phyloP scores from a whole-genome alignment of 495 filamentous ascomycete genomes.

The Penicillium manginii region DNA sequence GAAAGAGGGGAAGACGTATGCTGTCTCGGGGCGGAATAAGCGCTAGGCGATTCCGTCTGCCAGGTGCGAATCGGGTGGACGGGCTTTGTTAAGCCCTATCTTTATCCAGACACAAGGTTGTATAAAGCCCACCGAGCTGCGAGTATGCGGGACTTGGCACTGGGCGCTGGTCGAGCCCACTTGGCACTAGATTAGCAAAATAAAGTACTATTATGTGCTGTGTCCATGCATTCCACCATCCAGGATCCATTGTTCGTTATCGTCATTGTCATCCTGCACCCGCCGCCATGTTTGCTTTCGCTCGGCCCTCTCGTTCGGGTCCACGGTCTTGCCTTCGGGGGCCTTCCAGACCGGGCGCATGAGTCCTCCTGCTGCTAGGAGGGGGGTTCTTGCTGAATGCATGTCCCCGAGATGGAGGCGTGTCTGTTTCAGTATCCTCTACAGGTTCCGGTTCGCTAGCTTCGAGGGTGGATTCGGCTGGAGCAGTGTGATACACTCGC shows the following conservation, averaged over 20 bases:
- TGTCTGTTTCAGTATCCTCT: slow-evolving; percentile 33
- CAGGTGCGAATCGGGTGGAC: background rate
- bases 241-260: slow-evolving; percentile 91
- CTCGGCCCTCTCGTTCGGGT: slow-evolving; percentile 43
- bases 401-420: slow-evolving; percentile 42
- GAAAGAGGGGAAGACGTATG: background rate
- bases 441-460: slow-evolving; percentile 41
- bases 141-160: too few relatives aligned
- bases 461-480: slow-evolving; percentile 30
- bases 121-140: background rate
- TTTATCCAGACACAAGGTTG: background rate
- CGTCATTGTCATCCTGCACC: slow-evolving; percentile 87
- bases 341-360: slow-evolving; percentile 77
- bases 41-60: background rate
- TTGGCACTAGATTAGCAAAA: background rate
- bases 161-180: background rate
- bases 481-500: slow-evolving; percentile 64
- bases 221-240: slow-evolving; percentile 78
- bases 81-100: background rate
- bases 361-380: slow-evolving; percentile 69
- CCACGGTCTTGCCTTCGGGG: slow-evolving; percentile 49
- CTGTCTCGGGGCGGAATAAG: background rate
- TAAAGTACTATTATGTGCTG: slow-evolving; percentile 13
- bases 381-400: slow-evolving; percentile 81
- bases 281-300: slow-evolving; percentile 72